Conservation (phyloP, 2,329 filamentous ascomycete genomes). For the Penicillium sp. region DNA sequence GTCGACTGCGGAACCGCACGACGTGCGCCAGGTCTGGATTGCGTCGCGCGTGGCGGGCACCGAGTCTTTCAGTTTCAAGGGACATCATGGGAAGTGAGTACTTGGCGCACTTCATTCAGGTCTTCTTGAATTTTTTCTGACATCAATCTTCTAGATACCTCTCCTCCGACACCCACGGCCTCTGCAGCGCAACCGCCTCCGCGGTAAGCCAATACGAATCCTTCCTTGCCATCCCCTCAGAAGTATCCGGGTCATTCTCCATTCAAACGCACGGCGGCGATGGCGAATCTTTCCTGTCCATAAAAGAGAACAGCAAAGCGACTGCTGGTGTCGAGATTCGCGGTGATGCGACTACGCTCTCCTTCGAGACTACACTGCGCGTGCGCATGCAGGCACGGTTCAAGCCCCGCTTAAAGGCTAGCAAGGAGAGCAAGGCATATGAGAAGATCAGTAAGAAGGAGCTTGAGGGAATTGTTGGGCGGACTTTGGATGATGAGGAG, state of each 20-base stretch:
- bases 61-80: slow-evolving; percentile 81
- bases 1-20: slow-evolving; percentile 87
- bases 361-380: slow-evolving; percentile 70
- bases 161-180: slow-evolving; percentile 79
- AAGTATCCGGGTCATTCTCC: slow-evolving; percentile 71
- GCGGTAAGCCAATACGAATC: slow-evolving; percentile 84
- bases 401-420: slow-evolving; percentile 78
- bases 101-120: background rate
- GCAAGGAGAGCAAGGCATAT: slow-evolving; percentile 78
- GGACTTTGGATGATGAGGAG: slow-evolving; percentile 79
- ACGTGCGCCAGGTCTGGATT: slow-evolving; percentile 94
- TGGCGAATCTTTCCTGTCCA: slow-evolving; percentile 68
- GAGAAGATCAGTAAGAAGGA: slow-evolving; percentile 86
- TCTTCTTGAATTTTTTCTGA: background rate
- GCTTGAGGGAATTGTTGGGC: slow-evolving; percentile 76
- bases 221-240: slow-evolving; percentile 66
- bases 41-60: slow-evolving; percentile 81
- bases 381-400: slow-evolving; percentile 95
- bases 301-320: slow-evolving; percentile 56
- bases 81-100: slow-evolving; percentile 76
- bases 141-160: slow-evolving; percentile 63
- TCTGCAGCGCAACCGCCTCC: slow-evolving; percentile 73
- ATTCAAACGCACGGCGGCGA: slow-evolving; percentile 63
- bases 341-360: slow-evolving; percentile 70
- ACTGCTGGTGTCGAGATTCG: slow-evolving; percentile 64